Conservation (phyloP, 1,284 basidiomycete species). For the Irpex sp. region DNA sequence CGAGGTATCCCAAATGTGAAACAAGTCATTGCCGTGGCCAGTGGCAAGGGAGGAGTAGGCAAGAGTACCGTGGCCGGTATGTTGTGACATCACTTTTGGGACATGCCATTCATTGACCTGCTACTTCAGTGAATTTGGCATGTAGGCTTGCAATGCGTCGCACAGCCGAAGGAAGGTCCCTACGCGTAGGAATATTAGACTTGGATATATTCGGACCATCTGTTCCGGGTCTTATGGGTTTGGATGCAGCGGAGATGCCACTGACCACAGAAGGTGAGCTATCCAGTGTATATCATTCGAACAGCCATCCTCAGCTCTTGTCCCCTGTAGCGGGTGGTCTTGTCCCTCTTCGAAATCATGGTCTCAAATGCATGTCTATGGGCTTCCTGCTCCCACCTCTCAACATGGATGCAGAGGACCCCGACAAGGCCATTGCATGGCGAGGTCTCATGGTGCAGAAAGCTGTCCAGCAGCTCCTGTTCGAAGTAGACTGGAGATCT, state of each 20-base stretch:
- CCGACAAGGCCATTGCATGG: conserved; percentile 89
- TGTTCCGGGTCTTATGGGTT: conserved; percentile 92
- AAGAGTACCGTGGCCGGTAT: conserved; percentile 92
- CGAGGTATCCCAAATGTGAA: conserved; percentile 63
- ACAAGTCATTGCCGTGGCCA: conserved; percentile 83
- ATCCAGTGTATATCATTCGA: not conserved
- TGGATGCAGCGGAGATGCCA: conserved; percentile 81
- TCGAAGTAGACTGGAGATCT: conserved; percentile 90
- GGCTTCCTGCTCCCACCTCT: conserved; percentile 72
- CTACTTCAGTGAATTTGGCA: conserved; percentile 73
- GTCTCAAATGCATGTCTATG: conserved; percentile 96
- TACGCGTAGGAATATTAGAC: conserved; percentile 85
- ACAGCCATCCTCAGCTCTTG: not conserved
- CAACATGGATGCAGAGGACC: conserved; percentile 38
- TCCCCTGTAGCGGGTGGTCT: conserved; percentile 65
- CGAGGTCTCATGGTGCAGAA: conserved; percentile 99
- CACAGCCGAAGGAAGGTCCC: conserved; percentile 26
- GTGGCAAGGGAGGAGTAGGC: conserved; percentile 96
- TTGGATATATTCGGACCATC: conserved; percentile 97
- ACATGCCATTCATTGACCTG: not conserved
- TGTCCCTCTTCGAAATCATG: conserved; percentile 85
- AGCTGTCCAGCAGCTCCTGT: conserved; percentile 93
- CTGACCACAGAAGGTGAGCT: conserved; percentile 68
- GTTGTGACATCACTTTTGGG: conserved; percentile 15
- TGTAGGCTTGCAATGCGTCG: conserved; percentile 60